These are phyloP conservation scores for Aspergillus sp. DNA, from an alignment of 2,329 filamentous ascomycete species.

Conservation along the genomic window DNA sequence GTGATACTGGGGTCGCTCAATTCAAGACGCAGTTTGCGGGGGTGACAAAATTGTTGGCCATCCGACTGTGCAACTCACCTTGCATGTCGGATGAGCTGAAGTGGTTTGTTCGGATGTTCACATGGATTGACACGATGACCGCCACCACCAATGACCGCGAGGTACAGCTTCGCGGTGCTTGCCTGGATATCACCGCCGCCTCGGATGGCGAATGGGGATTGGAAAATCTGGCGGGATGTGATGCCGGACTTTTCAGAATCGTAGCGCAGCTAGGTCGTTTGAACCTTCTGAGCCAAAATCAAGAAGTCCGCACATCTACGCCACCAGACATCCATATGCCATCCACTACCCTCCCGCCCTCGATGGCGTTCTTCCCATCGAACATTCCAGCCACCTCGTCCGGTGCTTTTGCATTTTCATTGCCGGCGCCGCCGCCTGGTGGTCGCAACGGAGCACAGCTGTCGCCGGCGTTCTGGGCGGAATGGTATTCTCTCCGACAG, in stretches of 20 bases:
- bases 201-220: constrained; percentile 70
- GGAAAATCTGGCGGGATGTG: constrained; percentile 86
- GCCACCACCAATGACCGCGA: constrained; percentile 91
- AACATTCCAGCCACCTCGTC: constrained; percentile 23
- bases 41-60: constrained; percentile 82
- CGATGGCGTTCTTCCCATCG: constrained; percentile 34
- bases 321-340: constrained; percentile 18
- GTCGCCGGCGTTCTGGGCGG: constrained; percentile 68
- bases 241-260: constrained; percentile 81
- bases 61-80: constrained; percentile 66
- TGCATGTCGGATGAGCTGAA: constrained; percentile 65
- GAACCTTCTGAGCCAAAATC: constrained; percentile 76
- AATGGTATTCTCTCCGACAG: constrained; percentile 79
- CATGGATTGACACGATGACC: constrained; percentile 91
- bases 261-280: constrained; percentile 81
- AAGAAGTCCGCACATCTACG: constrained; percentile 34
- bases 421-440: constrained; percentile 26
- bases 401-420: constrained; percentile 38
- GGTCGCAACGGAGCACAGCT: constrained; percentile 24
- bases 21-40: constrained; percentile 93
- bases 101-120: constrained; percentile 93
- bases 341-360: constrained; percentile 36
- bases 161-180: constrained; percentile 69
- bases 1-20: constrained; percentile 87
- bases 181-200: constrained; percentile 64